phyloP scores from a whole-genome alignment of 495 filamentous ascomycete species.

The Penicillium pulvis region DNA sequence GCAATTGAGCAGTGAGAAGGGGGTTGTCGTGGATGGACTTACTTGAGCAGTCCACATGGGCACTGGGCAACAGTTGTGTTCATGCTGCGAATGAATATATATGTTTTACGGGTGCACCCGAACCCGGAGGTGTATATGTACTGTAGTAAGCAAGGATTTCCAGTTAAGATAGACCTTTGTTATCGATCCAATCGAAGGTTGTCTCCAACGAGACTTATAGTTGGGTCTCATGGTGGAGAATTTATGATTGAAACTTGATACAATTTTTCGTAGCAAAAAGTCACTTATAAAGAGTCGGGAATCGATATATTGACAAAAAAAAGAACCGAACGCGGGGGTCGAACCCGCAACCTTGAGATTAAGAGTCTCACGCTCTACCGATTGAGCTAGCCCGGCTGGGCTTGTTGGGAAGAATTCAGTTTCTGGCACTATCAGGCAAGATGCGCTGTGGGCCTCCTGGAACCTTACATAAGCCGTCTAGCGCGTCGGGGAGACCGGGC shows the following conservation, averaged over 20 bases:
- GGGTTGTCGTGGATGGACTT: conserved; percentile 1
- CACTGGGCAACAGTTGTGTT: not conserved
- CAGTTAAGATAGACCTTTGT: too few species aligned
- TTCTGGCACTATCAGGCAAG: conserved; percentile 7
- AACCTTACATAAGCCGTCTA: conserved; percentile 21
- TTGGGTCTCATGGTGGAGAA: too few species aligned
- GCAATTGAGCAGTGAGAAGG: conserved; percentile 37
- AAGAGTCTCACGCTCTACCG: conserved; percentile 64
- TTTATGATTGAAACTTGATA: too few species aligned
- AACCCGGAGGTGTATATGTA: too few species aligned
- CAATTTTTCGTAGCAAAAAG: too few species aligned
- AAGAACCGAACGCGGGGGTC: conserved; percentile 57
- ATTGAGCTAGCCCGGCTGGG: conserved; percentile 57
- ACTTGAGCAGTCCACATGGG: not conserved
- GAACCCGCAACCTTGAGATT: conserved; percentile 63
- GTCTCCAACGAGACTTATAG: too few species aligned
- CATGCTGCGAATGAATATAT: not conserved
- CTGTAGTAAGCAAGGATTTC: too few species aligned
- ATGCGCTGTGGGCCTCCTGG: not conserved
- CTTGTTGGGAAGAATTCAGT: not conserved
- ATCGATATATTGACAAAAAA: conserved; percentile 15
- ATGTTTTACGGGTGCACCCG: not conserved
- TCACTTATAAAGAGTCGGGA: too few species aligned
- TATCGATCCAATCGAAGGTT: too few species aligned
- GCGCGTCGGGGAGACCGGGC: conserved; percentile 30